Conservation (phyloP, 2,329 filamentous ascomycete species). For the Xylogone sp. region DNA sequence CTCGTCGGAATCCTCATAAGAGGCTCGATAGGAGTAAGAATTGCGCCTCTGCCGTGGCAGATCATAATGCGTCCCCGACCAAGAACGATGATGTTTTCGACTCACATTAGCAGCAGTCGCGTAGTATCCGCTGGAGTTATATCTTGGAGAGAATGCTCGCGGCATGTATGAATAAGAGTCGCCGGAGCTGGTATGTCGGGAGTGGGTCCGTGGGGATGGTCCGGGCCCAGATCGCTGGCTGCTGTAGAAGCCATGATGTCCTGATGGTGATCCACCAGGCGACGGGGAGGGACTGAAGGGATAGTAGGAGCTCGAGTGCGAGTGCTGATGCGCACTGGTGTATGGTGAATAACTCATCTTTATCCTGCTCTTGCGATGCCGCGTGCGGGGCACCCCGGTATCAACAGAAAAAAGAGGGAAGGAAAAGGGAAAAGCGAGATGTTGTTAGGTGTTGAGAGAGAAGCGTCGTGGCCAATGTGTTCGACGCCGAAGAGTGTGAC, state of each 20-base stretch:
- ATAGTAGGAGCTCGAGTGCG: constrained; percentile 24
- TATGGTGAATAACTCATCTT: constrained; percentile 26
- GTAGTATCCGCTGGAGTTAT: constrained; percentile 31
- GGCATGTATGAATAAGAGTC: constrained; percentile 23
- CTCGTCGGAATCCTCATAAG: constrained; percentile 32
- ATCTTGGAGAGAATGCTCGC: constrained; percentile 28
- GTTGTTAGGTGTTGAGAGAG: background rate
- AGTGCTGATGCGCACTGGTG: constrained; percentile 21
- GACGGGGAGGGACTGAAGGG: constrained; percentile 28
- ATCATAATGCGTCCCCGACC: constrained; percentile 24
- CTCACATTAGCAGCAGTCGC: constrained; percentile 34
- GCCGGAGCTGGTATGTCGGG: constrained; percentile 27
- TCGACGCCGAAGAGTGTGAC: constrained; percentile 26
- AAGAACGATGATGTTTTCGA: constrained; percentile 30
- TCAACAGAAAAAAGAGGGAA: constrained; percentile 15
- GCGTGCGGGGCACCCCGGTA: constrained; percentile 13
- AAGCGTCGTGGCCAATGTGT: constrained; percentile 8
- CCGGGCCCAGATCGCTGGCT: constrained; percentile 13
- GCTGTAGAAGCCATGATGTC: constrained; percentile 25
- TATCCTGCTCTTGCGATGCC: constrained; percentile 27
- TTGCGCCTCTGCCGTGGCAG: constrained; percentile 18
- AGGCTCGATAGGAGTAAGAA: constrained; percentile 31
- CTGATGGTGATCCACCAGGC: constrained; percentile 27
- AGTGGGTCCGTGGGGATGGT: constrained; percentile 24
- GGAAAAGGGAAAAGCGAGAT: constrained; percentile 16